Evolutionary conservation across 2,329 filamentous ascomycete genomes (phyloP).

Genomic region (Neurospora sp.): DNA sequence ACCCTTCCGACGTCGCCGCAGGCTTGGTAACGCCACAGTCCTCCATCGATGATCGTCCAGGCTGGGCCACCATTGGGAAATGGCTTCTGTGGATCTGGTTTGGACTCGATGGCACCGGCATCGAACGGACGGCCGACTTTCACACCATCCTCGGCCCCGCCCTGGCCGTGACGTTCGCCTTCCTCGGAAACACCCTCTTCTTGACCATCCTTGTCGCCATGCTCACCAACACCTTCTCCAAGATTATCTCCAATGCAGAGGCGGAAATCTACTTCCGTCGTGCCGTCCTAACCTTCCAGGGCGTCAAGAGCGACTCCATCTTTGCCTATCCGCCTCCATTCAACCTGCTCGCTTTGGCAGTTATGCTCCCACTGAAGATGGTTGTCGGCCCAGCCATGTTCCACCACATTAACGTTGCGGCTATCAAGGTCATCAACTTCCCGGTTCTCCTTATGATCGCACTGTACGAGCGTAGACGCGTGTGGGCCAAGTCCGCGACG

Average conservation of each 20-base stretch:
- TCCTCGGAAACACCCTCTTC: slow-evolving; percentile 66
- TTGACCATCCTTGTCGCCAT: slow-evolving; percentile 65
- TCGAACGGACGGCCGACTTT: slow-evolving; percentile 44
- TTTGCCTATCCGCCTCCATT: slow-evolving; percentile 62
- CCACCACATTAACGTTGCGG: slow-evolving; percentile 60
- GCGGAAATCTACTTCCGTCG: slow-evolving; percentile 64
- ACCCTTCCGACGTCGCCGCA: background rate
- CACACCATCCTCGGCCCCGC: slow-evolving; percentile 57
- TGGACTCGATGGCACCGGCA: slow-evolving; percentile 54
- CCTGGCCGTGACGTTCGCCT: slow-evolving; percentile 63
- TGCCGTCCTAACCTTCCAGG: slow-evolving; percentile 62
- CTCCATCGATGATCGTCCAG: slow-evolving; percentile 18
- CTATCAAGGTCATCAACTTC: slow-evolving; percentile 52
- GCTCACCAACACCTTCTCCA: slow-evolving; percentile 61
- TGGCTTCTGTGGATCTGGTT: slow-evolving; percentile 80
- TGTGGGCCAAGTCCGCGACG: slow-evolving; percentile 32
- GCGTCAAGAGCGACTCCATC: slow-evolving; percentile 62
- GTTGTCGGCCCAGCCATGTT: slow-evolving; percentile 53
- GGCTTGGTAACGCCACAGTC: background rate
- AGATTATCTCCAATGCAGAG: slow-evolving; percentile 57
- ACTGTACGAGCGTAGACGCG: slow-evolving; percentile 48
- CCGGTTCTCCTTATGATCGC: slow-evolving; percentile 52
- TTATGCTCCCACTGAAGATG: slow-evolving; percentile 57
- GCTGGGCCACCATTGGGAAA: slow-evolving; percentile 51
- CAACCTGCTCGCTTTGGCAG: slow-evolving; percentile 54